Evolutionary conservation across 805 yeast species (phyloP).

Genomic region (Starmerella geochares): DNA sequence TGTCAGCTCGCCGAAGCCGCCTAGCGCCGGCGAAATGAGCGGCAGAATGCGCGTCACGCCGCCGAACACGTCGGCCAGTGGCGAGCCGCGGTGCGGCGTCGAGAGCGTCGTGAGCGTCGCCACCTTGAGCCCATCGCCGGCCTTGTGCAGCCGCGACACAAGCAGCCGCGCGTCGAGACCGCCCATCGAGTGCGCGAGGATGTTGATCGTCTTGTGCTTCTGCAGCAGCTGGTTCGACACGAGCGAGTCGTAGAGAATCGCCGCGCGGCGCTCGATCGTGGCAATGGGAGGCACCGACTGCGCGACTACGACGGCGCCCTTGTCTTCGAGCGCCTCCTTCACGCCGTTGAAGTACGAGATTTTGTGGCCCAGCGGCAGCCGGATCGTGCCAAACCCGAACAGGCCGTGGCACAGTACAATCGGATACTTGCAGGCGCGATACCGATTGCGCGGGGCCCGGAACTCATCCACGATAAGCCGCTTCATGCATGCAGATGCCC

Average conservation of each 20-base stretch:
- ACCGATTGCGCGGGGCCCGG: conserved; percentile 16
- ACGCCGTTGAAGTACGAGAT: conserved; percentile 81
- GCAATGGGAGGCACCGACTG: conserved; percentile 81
- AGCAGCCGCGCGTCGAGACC: conserved; percentile 77
- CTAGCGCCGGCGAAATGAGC: conserved; percentile 19
- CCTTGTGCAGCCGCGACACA: conserved; percentile 44
- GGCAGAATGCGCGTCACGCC: conserved; percentile 25
- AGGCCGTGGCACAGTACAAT: conserved; percentile 79
- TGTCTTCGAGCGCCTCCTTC: conserved; percentile 44
- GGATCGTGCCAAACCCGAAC: conserved; percentile 61
- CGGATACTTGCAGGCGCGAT: conserved; percentile 37
- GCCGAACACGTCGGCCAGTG: conserved; percentile 62
- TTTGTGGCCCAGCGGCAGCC: conserved; percentile 34
- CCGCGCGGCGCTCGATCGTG: conserved; percentile 59
- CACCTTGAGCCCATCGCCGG: conserved; percentile 41
- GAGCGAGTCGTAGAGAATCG: conserved; percentile 44
- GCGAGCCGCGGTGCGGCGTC: conserved; percentile 83
- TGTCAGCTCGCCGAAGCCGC: conserved; percentile 56
- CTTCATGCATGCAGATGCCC: conserved; percentile 3
- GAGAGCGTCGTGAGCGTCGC: conserved; percentile 72
- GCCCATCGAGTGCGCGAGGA: conserved; percentile 90
- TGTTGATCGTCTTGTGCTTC: conserved; percentile 43
- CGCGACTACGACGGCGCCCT: conserved; percentile 60
- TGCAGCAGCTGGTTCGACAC: conserved; percentile 23
- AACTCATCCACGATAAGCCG: conserved; percentile 14